Evolutionary conservation across 2,329 filamentous ascomycete genomes (phyloP), one percentile per base, ranked within the genome.

Genomic region (Alternaria brassicae): DNA sequence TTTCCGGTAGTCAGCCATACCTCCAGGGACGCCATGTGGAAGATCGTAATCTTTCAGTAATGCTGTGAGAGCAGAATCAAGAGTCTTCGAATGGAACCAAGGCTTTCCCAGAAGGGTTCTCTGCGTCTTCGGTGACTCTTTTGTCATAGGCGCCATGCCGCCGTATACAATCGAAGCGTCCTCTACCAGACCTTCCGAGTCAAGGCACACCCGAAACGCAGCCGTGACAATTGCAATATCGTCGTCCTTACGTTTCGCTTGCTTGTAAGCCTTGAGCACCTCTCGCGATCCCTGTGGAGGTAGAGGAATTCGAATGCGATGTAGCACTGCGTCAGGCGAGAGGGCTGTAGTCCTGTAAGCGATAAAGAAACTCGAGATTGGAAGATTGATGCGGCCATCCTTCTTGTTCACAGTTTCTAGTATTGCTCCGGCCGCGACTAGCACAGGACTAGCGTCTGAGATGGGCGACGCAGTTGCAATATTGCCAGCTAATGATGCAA

Each of bases 191-290:
- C 92, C 86, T 2, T 84, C 81, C 4, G 89, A 82, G 45, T 89
- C 85, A 3, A 98, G 80, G 12, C 85, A 86, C 13, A 98, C 84
- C 19, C 91, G 86, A 58, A 97, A 81, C 1, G 93, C 92, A 23
- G 91, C 88, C 30, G 94, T 98, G 19, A 97, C 95, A 68, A 98
- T 98, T 3, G 94, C 95, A 72, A 98, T 98, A 72, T 98, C 94
- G 71, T 98, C 94, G 70, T 98, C 94, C 74, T 97, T 97, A 62
- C 95, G 83, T 81, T 98, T 98, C 0, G 95, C 89, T 76, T 98
- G 94, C 78, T 98, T 98, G 79, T 97, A 98, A 0, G 93, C 89
- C 53, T 91, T 87, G 72, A 96, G 87, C 70, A 90, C 91, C 75
- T 97, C 93, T 4, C 90, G 88, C 61, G 88, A 89, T 37, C 86